Evolutionary conservation across 306 rosid species (phyloP).

Genomic region (Glycine latifolia): DNA sequence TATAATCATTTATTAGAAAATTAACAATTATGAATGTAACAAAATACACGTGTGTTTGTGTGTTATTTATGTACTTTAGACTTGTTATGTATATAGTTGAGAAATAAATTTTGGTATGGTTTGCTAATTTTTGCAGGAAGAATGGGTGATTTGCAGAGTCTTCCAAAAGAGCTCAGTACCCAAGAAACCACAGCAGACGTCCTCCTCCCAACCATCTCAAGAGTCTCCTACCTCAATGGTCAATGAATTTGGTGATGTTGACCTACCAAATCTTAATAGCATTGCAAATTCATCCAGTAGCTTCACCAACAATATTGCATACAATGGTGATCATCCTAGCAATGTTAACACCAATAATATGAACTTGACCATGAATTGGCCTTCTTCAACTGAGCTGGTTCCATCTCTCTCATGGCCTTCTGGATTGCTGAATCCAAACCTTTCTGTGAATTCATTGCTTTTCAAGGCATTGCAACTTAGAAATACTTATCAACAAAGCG

Average conservation of each 20-base stretch:
- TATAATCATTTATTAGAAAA: not conserved
- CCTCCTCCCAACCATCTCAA: constrained; percentile 58
- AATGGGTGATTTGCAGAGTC: constrained; percentile 68
- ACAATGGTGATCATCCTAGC: not conserved
- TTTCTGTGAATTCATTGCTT: constrained; percentile 71
- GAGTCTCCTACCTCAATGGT: constrained; percentile 66
- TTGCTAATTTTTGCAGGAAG: constrained; percentile 58
- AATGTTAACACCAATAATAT: constrained; percentile 39
- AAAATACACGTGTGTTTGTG: too few relatives aligned
- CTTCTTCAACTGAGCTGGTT: not conserved
- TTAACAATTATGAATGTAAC: too few relatives aligned
- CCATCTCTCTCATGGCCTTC: not conserved
- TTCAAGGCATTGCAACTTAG: constrained; percentile 83
- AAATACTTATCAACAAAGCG: constrained; percentile 52
- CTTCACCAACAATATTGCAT: constrained; percentile 11
- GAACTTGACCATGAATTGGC: constrained; percentile 59
- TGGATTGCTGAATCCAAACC: constrained; percentile 56
- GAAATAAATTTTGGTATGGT: not conserved
- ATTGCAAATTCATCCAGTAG: constrained; percentile 51
- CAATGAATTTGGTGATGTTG: constrained; percentile 67
- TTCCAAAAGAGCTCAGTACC: constrained; percentile 47
- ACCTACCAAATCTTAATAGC: constrained; percentile 55
- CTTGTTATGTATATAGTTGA: not conserved
- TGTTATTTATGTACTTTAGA: not conserved
- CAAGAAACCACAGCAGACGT: constrained; percentile 62